A percentile compares a stretch with the other conserved stretches of the same genome.
phyloP scores from a whole-genome alignment of 2,329 filamentous ascomycete genomes.

The Microsporum audouinii region DNA sequence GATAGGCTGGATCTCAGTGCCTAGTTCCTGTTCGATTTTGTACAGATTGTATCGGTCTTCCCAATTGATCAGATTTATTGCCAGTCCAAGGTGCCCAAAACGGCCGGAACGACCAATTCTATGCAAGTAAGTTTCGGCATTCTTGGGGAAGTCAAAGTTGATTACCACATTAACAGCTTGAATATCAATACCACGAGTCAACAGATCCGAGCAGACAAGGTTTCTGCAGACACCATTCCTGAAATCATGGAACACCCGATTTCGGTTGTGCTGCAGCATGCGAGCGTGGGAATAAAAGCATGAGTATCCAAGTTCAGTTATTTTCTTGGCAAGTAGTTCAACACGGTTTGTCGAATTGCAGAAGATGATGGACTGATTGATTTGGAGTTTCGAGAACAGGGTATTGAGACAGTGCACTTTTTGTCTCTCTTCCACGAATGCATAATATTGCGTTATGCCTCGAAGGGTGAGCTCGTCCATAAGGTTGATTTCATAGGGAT shows the following conservation, averaged over 20 bases:
- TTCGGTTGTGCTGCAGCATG: conserved; percentile 89
- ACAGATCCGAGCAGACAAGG: conserved; percentile 90
- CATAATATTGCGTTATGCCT: conserved; percentile 98
- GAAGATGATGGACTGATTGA: conserved; percentile 99
- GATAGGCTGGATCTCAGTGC: conserved; percentile 96
- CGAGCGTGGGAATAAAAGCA: conserved; percentile 99
- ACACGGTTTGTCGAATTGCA: conserved; percentile 99
- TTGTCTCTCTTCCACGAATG: conserved; percentile 97
- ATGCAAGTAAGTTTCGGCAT: conserved; percentile 96
- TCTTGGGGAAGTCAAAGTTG: conserved; percentile 99
- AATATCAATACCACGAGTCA: conserved; percentile 98
- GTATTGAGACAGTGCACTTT: conserved; percentile 99
- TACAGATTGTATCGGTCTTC: conserved; percentile 98
- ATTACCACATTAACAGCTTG: conserved; percentile 99
- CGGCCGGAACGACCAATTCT: conserved; percentile 95
- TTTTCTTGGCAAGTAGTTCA: conserved; percentile 95
- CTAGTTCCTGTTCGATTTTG: conserved; percentile 93
- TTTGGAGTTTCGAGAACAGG: conserved; percentile 95
- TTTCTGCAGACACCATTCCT: conserved; percentile 96
- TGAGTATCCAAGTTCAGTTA: conserved; percentile 96
- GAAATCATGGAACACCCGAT: conserved; percentile 98
- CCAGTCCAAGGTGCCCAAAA: conserved; percentile 91
- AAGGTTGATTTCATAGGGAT: conserved; percentile 96
- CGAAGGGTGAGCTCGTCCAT: conserved; percentile 98
- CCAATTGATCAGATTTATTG: conserved; percentile 99